Base-by-base conservation (phyloP, 129 eudicot species). In the Deinandra increscens region DNA sequence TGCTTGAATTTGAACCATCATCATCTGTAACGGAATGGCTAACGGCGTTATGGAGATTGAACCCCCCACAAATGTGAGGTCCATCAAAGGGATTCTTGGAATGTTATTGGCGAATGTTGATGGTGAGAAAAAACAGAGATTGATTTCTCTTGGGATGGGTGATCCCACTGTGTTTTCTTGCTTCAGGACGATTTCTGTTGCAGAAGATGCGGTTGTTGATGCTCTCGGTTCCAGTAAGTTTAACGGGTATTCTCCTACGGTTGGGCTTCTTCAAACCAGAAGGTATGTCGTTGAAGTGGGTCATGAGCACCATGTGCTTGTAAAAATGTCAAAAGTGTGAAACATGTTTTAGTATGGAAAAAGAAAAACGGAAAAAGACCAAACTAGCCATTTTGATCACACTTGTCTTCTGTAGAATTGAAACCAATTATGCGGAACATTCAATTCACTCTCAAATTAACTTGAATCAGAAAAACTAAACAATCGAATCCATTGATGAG, bases 91-190 rank as follows among this genome's bases (percentile, higher is more conserved):
- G 18, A 89, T 89, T 43, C 82, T 93, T 7, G 86, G 83, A 10
- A 20, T 87, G 81, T 61, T 93, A 65, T 80, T 81, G 84, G 87
- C 84, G 1, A 82, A 74, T 72, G 43, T 80, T 45, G 84, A 81
- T 51, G 61, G 50, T 34, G 39, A 66, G 22, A 58, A 29, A 7
- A 71, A 66, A 12, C 81, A 43, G 66, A 66, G 29, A 22, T 55
- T 74, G 15, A 93, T 93, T 72, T 89, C 97, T 6, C 64, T 93
- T 60, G 99, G 99, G 5, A 89, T 93, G 84, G 99, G 99, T 18
- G 99, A 93, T 81, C 98, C 98, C 1, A 93, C 98, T 26, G 87
- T 84, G 14, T 85, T 83, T 77, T 84, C 98, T 19, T 93, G 98
- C 58, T 93, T 86, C 45, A 81, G 48, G 1, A 83, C 98, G 0